These are phyloP conservation scores for Trichothecium sympodiale DNA, from an alignment of 2,329 filamentous ascomycete species.

Conservation along the genomic window DNA sequence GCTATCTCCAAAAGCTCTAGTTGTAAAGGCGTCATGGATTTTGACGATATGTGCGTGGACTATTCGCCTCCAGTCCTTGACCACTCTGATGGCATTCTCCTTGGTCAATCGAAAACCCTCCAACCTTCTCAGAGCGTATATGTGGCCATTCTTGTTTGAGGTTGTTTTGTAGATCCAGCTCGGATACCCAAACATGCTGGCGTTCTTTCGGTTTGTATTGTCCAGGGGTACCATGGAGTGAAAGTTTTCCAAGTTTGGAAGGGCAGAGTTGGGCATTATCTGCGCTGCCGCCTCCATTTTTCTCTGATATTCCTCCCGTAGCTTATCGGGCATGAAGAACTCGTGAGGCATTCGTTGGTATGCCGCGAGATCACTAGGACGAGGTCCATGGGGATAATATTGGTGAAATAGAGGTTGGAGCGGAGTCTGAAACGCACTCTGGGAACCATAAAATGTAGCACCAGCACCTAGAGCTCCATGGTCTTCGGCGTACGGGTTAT, in stretches of 20 bases:
- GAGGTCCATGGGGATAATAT: constrained; percentile 79
- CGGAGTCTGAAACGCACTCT: constrained; percentile 37
- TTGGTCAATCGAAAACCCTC: constrained; percentile 85
- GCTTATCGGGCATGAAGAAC: constrained; percentile 79
- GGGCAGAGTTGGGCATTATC: constrained; percentile 64
- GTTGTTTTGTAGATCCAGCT: constrained; percentile 95
- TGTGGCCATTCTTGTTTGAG: constrained; percentile 76
- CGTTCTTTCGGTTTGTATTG: constrained; percentile 66
- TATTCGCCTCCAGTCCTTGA: constrained; percentile 83
- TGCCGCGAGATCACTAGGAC: constrained; percentile 66
- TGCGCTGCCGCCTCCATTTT: constrained; percentile 80
- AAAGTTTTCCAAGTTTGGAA: constrained; percentile 77
- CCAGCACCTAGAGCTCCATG: constrained; percentile 40
- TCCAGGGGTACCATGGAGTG: constrained; percentile 89
- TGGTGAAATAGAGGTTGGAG: constrained; percentile 75
- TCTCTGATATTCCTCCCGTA: constrained; percentile 81
- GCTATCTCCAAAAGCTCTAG: constrained; percentile 83
- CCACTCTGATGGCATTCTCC: constrained; percentile 75
- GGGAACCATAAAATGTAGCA: constrained; percentile 56
- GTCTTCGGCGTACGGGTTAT: constrained; percentile 73
- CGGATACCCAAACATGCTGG: constrained; percentile 71
- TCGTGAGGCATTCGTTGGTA: constrained; percentile 85
- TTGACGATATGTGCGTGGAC: constrained; percentile 73
- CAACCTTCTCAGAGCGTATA: constrained; percentile 78
- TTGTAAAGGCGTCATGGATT: constrained; percentile 87